Conservation (phyloP, 768 basidiomycete genomes). For the Dendrothele bispora region DNA sequence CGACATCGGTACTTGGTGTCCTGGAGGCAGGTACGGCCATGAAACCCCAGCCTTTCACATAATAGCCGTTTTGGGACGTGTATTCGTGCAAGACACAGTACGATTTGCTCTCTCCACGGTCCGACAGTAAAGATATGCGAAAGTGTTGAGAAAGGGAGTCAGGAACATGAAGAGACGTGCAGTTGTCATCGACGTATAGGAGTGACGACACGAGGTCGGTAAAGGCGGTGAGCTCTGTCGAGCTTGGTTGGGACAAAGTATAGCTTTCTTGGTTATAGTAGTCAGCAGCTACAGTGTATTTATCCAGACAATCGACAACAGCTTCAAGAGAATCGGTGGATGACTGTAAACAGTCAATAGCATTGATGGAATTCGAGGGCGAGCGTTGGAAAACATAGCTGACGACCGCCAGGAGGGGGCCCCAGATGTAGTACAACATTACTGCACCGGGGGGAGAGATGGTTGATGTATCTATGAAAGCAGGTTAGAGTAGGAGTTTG, state of each 20-base stretch:
- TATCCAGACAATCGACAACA: conserved; percentile 5
- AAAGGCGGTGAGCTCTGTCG: not conserved
- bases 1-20: not conserved
- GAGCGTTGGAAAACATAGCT: too few relatives aligned
- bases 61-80: too few relatives aligned
- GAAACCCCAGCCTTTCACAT: conserved; percentile 5
- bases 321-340: too few relatives aligned
- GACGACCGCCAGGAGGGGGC: too few relatives aligned
- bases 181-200: not conserved
- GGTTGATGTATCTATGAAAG: too few relatives aligned
- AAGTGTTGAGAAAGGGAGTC: not conserved
- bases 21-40: conserved; percentile 3
- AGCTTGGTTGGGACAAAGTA: conserved; percentile 3
- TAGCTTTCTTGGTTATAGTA: conserved; percentile 3
- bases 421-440: too few relatives aligned
- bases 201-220: not conserved
- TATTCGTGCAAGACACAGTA: conserved; percentile 6
- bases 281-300: conserved; percentile 1
- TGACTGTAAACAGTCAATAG: too few relatives aligned
- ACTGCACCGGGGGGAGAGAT: too few relatives aligned
- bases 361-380: too few relatives aligned
- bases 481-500: too few relatives aligned
- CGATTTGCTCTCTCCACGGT: not conserved
- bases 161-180: not conserved
- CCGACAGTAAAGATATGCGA: not conserved